These are phyloP conservation scores for Apium graveolens DNA, from an alignment of 129 eudicot genomes.

Conservation along the genomic window DNA sequence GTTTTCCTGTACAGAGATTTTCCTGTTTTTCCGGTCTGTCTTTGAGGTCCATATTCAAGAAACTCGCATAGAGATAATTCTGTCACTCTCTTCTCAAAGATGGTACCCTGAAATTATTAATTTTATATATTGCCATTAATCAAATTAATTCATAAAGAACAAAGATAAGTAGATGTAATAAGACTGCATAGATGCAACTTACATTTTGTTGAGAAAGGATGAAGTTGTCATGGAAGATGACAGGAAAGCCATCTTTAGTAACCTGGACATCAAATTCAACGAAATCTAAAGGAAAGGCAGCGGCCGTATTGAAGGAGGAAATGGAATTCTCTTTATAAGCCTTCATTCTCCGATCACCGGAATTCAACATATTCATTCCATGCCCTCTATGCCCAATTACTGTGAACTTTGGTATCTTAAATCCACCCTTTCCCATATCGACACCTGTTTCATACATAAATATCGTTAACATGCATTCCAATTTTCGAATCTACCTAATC, in stretches of 20 bases:
- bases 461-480: background rate
- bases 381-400: conserved; percentile 90
- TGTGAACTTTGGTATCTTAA: conserved; percentile 38
- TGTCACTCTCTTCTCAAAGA: conserved; percentile 67
- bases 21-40: conserved; percentile 35
- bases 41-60: conserved; percentile 68
- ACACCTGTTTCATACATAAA: conserved; percentile 22
- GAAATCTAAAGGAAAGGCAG: conserved; percentile 46
- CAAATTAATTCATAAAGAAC: no score
- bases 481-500: background rate
- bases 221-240: conserved; percentile 78
- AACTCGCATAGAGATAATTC: conserved; percentile 60
- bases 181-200: conserved; percentile 23
- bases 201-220: conserved; percentile 66
- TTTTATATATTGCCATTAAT: no score
- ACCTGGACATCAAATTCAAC: conserved; percentile 97
- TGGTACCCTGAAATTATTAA: conserved; percentile 33
- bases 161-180: no score
- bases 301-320: conserved; percentile 73
- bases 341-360: conserved; percentile 79
- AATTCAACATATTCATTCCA: conserved; percentile 79
- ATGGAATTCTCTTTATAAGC: conserved; percentile 70
- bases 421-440: conserved; percentile 32
- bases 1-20: conserved; percentile 62
- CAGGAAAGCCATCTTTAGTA: conserved; percentile 50